A percentile compares a stretch with the other conserved stretches of the same genome.
phyloP scores from a whole-genome alignment of 208 protist species.

The Wallacemonas sp. region DNA sequence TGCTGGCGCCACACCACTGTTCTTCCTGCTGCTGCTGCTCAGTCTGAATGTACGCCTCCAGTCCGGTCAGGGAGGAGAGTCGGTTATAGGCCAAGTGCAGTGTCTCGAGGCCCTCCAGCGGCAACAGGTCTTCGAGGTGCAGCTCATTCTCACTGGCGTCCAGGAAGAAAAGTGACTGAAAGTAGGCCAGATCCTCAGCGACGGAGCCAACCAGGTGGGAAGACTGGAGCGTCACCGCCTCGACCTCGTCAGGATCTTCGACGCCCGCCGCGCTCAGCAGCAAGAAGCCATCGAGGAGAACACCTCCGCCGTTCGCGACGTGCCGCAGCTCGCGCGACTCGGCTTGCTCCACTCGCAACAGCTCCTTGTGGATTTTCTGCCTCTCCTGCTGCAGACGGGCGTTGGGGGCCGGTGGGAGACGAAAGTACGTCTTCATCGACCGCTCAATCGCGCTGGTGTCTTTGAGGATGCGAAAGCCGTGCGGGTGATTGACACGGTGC shows the following conservation, averaged over 20 bases:
- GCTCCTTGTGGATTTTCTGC: slow-evolving; percentile 32
- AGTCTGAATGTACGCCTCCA: slow-evolving; percentile 15
- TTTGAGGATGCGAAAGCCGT: slow-evolving; percentile 87
- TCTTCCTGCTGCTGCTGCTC: slow-evolving; percentile 12
- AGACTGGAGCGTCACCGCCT: slow-evolving; percentile 65
- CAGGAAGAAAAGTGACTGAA: slow-evolving; percentile 63
- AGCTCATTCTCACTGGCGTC: slow-evolving; percentile 86
- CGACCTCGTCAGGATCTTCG: slow-evolving; percentile 70
- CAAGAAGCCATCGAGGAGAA: slow-evolving; percentile 82
- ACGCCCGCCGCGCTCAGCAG: slow-evolving; percentile 62
- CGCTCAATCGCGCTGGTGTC: slow-evolving; percentile 72
- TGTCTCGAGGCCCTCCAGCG: slow-evolving; percentile 60
- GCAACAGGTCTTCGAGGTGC: slow-evolving; percentile 58
- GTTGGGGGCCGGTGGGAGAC: slow-evolving; percentile 75
- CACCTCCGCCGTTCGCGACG: slow-evolving; percentile 30
- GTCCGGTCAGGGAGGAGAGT: slow-evolving; percentile 51
- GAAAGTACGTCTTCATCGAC: slow-evolving; percentile 83
- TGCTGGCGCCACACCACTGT: background rate
- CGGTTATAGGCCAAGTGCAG: slow-evolving; percentile 83
- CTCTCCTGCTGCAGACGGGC: slow-evolving; percentile 40
- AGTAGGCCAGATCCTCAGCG: slow-evolving; percentile 75
- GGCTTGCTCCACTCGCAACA: slow-evolving; percentile 43
- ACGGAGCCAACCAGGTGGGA: slow-evolving; percentile 66
- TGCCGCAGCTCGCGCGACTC: slow-evolving; percentile 38
- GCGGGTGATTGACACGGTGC: slow-evolving; percentile 67